Evolutionary conservation across 1,284 basidiomycete species (phyloP).

Genomic region (Pseudozyma pruni): DNA sequence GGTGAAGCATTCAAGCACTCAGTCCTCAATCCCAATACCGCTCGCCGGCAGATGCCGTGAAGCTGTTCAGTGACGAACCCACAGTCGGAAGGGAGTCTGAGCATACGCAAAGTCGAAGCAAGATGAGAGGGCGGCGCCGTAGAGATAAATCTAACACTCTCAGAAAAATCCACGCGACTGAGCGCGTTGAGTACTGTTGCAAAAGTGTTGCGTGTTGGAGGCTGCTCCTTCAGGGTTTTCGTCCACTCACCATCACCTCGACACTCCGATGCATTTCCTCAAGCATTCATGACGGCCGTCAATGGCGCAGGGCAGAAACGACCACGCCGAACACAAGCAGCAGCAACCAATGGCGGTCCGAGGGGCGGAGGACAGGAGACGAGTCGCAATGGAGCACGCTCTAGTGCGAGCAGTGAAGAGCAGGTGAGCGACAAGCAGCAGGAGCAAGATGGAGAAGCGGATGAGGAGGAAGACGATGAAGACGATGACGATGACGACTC

Average conservation of each 20-base stretch:
- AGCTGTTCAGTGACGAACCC: too few relatives aligned
- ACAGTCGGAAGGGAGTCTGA: too few relatives aligned
- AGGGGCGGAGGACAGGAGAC: background rate
- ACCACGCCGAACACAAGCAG: background rate
- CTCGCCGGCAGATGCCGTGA: too few relatives aligned
- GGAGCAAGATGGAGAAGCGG: constrained; percentile 7
- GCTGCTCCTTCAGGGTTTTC: constrained; percentile 2
- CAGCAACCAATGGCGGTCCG: background rate
- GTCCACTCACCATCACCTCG: background rate
- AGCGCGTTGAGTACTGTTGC: constrained; percentile 8
- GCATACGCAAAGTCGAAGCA: too few relatives aligned
- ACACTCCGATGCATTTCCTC: background rate
- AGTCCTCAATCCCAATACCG: too few relatives aligned
- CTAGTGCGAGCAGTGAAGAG: background rate
- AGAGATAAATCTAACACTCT: background rate
- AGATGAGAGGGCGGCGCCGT: too few relatives aligned
- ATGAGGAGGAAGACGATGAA: constrained; percentile 5
- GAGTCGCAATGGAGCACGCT: background rate
- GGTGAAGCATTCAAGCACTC: too few relatives aligned
- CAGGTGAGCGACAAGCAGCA: background rate
- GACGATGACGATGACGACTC: constrained; percentile 20
- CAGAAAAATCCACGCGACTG: constrained; percentile 7
- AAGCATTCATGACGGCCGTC: constrained; percentile 13
- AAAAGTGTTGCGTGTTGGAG: constrained; percentile 12
- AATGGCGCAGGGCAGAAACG: constrained; percentile 4